Base-by-base conservation (phyloP, 108 stramenopile species). In the Skeletonema marinoi region DNA sequence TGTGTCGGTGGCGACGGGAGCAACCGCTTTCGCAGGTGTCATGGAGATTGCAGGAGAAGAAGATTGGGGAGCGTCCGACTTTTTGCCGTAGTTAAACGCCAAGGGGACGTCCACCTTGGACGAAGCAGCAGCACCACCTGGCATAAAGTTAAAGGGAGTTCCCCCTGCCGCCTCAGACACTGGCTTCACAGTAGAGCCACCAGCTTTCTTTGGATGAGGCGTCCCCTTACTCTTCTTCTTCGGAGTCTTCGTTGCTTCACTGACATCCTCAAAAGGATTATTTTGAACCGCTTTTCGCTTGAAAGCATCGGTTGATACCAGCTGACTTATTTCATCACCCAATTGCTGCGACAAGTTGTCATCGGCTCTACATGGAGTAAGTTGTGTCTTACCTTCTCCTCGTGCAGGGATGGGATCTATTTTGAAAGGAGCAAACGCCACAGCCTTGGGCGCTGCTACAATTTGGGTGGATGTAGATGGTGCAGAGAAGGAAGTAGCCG, bases 101-200 rank as follows among this genome's bases (percentile, higher is more conserved):
- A 70, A n/a, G 3, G 73, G 80, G 9, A 73, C 65, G 30, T 41
- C 25, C 13, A 69, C 61, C 32, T 42, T 46, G 38, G 79, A 56
- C 6, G 73, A 66, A 16, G 74, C 73, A 25, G 64, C 67, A 12
- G 63, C 73, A 33, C 74, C 80, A 13, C 63, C 80, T 1, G 81
- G 70, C 81, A 82, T 82, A 65, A 82, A 82, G 12, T 32, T 59
- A 61, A 75, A 82, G 5, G 81, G 81, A 56, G 29, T 44, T 14
- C 39, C 29, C 2, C 60, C 71, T 59, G 56, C 60, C 63, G 35
- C 60, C 25, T 41, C 35, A 31, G 35, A 50, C 0, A 68, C 12
- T 10, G 36, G 36, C 5, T 30, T 64, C 29, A 13, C 7, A 19
- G 0, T 3, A 33, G n/a, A 13, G 33, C 54, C 36, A 6, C 33